Conservation (phyloP, 2,329 filamentous ascomycete genomes). For the Fusarium setosum region DNA sequence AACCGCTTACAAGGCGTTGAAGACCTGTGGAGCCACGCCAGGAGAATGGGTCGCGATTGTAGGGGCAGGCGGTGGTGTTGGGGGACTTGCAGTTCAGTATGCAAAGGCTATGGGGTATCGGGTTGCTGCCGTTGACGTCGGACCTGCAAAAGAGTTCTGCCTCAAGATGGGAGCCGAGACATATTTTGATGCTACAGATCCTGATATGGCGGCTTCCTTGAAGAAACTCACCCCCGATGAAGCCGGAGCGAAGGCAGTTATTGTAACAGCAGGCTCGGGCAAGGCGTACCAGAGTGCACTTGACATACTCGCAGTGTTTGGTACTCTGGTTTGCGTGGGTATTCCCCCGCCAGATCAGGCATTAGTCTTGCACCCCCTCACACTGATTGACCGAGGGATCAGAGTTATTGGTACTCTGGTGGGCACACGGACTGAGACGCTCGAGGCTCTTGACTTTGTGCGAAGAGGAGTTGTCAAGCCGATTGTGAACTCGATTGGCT, state of each 20-base stretch:
- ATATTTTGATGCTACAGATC: slow-evolving; percentile 48
- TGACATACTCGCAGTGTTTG: slow-evolving; percentile 44
- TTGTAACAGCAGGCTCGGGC: slow-evolving; percentile 45
- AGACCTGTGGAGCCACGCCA: slow-evolving; percentile 43
- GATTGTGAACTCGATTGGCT: background rate
- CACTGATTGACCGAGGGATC: slow-evolving; percentile 49
- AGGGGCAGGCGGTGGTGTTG: slow-evolving; percentile 55
- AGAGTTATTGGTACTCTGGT: slow-evolving; percentile 50
- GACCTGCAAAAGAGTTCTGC: slow-evolving; percentile 45
- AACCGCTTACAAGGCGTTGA: slow-evolving; percentile 56
- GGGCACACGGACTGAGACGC: slow-evolving; percentile 51
- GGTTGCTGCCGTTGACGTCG: slow-evolving; percentile 53
- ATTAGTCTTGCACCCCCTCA: slow-evolving; percentile 48
- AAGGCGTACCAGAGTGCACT: slow-evolving; percentile 50
- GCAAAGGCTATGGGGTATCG: slow-evolving; percentile 56
- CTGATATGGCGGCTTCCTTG: background rate
- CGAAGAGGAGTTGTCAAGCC: slow-evolving; percentile 26
- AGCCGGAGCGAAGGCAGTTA: slow-evolving; percentile 38
- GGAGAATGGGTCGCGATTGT: slow-evolving; percentile 52
- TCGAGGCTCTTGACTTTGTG: slow-evolving; percentile 56
- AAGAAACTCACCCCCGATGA: background rate
- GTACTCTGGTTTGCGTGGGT: slow-evolving; percentile 53
- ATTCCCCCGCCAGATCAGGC: slow-evolving; percentile 44
- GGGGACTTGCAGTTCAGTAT: slow-evolving; percentile 51
- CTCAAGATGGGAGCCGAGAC: slow-evolving; percentile 48